These are phyloP conservation scores for Lepidium aucheri DNA, from an alignment of 345 rosid genomes.

Conservation along the genomic window DNA sequence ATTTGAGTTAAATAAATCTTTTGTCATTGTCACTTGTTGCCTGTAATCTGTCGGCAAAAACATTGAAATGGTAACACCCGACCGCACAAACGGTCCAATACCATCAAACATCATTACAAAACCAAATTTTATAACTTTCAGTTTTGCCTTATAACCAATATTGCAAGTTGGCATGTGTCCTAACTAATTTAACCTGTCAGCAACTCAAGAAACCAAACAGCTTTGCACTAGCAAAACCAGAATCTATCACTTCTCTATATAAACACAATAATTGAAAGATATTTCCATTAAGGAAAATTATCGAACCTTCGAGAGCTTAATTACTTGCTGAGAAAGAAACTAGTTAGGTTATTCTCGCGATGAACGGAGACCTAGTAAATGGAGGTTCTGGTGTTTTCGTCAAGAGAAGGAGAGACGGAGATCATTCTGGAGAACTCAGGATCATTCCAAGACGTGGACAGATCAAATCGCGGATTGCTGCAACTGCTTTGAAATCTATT, in stretches of 20 bases:
- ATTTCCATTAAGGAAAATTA: not conserved
- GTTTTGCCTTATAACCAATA: not conserved
- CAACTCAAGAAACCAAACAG: constrained; percentile 7
- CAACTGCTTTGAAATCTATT: constrained; percentile 19
- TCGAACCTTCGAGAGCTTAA: not conserved
- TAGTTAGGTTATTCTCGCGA: not conserved
- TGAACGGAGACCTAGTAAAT: not conserved
- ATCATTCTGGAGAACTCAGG: not conserved
- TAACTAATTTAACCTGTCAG: constrained; percentile 18
- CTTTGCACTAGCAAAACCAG: constrained; percentile 12
- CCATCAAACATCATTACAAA: constrained; percentile 1
- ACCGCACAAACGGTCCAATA: constrained; percentile 24
- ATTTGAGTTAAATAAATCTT: not conserved
- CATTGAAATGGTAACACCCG: constrained; percentile 6
- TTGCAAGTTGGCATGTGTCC: constrained; percentile 21
- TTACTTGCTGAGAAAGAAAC: constrained; percentile 6
- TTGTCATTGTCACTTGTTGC: not conserved
- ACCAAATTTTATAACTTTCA: not conserved
- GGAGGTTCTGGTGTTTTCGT: not conserved
- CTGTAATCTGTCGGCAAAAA: constrained; percentile 1
- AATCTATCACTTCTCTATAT: not conserved
- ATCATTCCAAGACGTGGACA: constrained; percentile 14
- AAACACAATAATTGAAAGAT: not conserved
- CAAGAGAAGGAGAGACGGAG: not conserved
- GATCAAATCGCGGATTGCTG: constrained; percentile 19